phyloP scores from a whole-genome alignment of 2,329 filamentous ascomycete genomes.

The Talaromyces funiculosus region DNA sequence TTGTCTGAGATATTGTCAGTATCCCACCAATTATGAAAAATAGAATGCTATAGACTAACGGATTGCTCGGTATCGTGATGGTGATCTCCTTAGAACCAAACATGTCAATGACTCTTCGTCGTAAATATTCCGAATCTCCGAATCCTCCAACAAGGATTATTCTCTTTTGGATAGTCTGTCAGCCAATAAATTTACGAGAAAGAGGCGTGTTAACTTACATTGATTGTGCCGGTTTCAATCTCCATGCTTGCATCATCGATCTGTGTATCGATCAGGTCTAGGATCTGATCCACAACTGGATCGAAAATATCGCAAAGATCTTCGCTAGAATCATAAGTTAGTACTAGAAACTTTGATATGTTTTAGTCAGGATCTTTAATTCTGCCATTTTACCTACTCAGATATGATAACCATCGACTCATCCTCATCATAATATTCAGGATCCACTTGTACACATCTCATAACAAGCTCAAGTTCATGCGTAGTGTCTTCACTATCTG shows the following conservation, averaged over 20 bases:
- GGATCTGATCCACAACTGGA: constrained; percentile 4
- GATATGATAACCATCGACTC: not conserved
- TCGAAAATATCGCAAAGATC: constrained; percentile 2
- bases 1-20: not conserved
- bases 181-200: too few relatives aligned
- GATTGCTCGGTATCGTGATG: constrained; percentile 5
- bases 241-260: constrained; percentile 2
- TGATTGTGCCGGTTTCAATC: not conserved
- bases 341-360: not conserved
- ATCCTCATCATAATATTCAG: not conserved
- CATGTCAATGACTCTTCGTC: not conserved
- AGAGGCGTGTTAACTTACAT: not conserved
- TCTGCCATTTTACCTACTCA: not conserved
- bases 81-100: not conserved
- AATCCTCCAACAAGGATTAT: constrained; percentile 2
- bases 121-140: constrained; percentile 4
- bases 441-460: not conserved
- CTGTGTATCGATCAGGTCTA: not conserved
- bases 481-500: not conserved
- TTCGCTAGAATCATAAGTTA: not conserved
- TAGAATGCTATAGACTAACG: not conserved
- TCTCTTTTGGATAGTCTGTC: not conserved
- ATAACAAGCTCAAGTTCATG: not conserved
- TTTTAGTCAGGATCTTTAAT: not conserved
- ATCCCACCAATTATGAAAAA: not conserved